Conservation (phyloP, 225 moss, liverwort and hornwort species). For the Sphagnum contortum region DNA sequence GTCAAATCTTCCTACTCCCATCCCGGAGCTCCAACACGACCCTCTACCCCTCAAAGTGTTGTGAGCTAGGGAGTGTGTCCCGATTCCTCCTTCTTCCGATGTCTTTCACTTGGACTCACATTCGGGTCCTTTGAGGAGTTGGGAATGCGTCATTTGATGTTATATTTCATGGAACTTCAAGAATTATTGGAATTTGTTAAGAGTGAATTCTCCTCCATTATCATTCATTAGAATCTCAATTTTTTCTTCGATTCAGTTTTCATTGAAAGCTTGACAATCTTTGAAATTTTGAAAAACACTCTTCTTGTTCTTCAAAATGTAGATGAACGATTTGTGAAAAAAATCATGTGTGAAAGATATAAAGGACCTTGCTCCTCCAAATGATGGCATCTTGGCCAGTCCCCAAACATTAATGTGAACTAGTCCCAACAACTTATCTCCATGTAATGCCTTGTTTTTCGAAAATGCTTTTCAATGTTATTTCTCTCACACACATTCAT, state of each 20-base stretch:
- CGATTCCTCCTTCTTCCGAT: too few relatives aligned
- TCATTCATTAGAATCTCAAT: not conserved
- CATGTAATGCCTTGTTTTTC: not conserved
- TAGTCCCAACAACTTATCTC: not conserved
- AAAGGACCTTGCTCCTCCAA: not conserved
- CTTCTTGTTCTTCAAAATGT: slow-evolving; percentile 2
- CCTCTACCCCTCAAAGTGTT: too few relatives aligned
- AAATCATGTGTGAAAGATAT: slow-evolving; percentile 9
- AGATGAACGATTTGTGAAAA: not conserved
- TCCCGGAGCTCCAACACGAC: too few relatives aligned
- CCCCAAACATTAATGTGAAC: not conserved
- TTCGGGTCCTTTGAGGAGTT: too few relatives aligned
- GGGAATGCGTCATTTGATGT: too few relatives aligned
- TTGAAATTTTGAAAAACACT: slow-evolving; percentile 6
- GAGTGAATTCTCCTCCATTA: not conserved
- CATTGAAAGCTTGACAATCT: not conserved
- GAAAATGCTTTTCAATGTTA: not conserved
- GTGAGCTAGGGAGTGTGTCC: too few relatives aligned
- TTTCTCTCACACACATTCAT: not conserved
- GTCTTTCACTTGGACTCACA: too few relatives aligned
- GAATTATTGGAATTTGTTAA: not conserved
- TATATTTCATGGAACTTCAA: not conserved
- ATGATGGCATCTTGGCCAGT: not conserved
- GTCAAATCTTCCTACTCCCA: too few relatives aligned
- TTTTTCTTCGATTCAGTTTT: not conserved